A percentile compares a stretch with the other conserved stretches of the same genome.
These are phyloP conservation scores for Xylaria grammica DNA, from an alignment of 495 filamentous ascomycete species.

Conservation along the genomic window DNA sequence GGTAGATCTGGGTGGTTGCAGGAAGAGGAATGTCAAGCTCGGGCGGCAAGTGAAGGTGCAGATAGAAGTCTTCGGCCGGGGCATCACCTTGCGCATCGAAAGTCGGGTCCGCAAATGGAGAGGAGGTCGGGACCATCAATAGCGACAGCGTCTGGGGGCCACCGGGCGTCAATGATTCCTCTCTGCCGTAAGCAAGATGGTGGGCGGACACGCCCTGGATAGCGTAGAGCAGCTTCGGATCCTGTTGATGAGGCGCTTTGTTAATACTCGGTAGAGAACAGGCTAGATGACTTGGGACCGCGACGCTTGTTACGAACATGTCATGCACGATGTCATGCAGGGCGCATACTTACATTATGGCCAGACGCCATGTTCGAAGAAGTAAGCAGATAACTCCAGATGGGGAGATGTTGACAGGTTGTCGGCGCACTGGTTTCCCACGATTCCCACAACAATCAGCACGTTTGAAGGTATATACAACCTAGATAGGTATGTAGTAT, in stretches of 20 bases:
- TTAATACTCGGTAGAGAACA: background rate
- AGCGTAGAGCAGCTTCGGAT: conserved; percentile 82
- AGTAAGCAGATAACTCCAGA: background rate
- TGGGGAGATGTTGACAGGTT: background rate
- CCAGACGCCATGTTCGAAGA: conserved; percentile 50
- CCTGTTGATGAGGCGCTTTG: conserved; percentile 40
- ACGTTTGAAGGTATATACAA: too few species aligned
- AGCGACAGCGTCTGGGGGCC: conserved; percentile 88
- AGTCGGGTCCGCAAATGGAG: conserved; percentile 67
- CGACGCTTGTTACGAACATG: too few species aligned
- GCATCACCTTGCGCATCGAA: conserved; percentile 60
- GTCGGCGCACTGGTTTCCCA: background rate
- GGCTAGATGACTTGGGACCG: background rate
- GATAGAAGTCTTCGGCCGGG: conserved; percentile 90
- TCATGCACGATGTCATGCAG: conserved; percentile 5
- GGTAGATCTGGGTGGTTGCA: conserved; percentile 93
- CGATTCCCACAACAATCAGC: too few species aligned
- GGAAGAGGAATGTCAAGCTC: conserved; percentile 90
- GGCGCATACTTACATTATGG: conserved; percentile 52
- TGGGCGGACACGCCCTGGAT: conserved; percentile 84
- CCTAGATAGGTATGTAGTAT: too few species aligned
- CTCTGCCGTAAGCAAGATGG: conserved; percentile 86
- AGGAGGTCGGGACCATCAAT: conserved; percentile 89
- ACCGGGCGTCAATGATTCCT: conserved; percentile 79
- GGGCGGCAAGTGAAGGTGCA: conserved; percentile 91